Percentiles rank a stretch among this genome's conserved stretches.
These are phyloP conservation scores for Pontederia crassipes DNA, from an alignment of 176 grass and related monocot species.

Conservation along the genomic window DNA sequence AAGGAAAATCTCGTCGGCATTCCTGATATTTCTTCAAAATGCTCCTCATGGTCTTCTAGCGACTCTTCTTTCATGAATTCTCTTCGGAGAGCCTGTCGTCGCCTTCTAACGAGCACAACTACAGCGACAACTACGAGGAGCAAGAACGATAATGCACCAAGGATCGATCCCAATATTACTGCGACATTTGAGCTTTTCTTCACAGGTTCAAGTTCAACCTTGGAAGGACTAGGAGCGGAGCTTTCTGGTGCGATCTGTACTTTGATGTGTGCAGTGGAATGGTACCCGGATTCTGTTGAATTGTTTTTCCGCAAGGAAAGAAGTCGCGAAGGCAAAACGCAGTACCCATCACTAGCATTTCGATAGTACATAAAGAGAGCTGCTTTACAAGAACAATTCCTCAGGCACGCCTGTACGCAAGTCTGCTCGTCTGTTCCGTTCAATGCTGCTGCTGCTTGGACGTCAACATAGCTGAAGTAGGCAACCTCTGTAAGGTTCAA, in stretches of 20 bases:
- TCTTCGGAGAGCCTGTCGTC: neutral
- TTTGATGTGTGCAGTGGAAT: slow-evolving; percentile 71
- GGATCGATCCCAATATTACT: slow-evolving; percentile 16
- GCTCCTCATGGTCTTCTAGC: slow-evolving; percentile 33
- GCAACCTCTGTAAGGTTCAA: slow-evolving; percentile 26
- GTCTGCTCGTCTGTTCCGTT: slow-evolving; percentile 44
- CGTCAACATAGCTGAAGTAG: slow-evolving; percentile 42
- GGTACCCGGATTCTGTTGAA: slow-evolving; percentile 29
- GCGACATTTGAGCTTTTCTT: neutral
- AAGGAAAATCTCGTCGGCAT: slow-evolving; percentile 66
- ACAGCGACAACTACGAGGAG: slow-evolving; percentile 17
- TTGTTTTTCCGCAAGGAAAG: slow-evolving; percentile 57
- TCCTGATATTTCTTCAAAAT: slow-evolving; percentile 49
- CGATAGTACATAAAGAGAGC: slow-evolving; percentile 28
- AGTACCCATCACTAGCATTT: slow-evolving; percentile 44
- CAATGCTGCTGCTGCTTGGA: neutral
- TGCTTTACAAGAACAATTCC: slow-evolving; percentile 63
- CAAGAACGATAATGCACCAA: slow-evolving; percentile 22
- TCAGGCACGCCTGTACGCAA: slow-evolving; percentile 64
- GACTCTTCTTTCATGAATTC: neutral
- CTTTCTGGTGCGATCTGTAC: slow-evolving; percentile 50
- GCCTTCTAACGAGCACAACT: slow-evolving; percentile 17
- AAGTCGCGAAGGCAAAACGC: slow-evolving; percentile 40
- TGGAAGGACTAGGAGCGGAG: too few relatives aligned
- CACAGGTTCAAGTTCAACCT: too few relatives aligned